Percentiles rank a stretch among this genome's conserved stretches.
phyloP scores from a whole-genome alignment of 2,329 filamentous ascomycete species.

The Penicillium frequentans region DNA sequence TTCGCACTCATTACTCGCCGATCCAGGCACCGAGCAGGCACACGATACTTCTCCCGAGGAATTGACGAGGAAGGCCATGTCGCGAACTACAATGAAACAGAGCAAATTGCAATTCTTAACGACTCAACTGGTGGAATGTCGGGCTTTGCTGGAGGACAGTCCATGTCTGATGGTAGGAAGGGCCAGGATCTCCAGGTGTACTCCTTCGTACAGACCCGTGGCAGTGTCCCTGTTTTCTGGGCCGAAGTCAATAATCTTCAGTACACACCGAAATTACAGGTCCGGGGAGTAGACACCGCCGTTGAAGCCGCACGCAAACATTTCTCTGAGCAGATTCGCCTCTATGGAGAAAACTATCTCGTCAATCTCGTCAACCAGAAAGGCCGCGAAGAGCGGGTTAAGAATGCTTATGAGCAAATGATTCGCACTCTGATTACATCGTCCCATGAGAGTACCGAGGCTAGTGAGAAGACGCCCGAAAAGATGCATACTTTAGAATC shows the following conservation, averaged over 20 bases:
- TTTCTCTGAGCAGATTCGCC: conserved; percentile 86
- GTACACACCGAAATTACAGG: conserved; percentile 87
- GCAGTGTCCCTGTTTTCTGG: conserved; percentile 95
- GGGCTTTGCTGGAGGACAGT: conserved; percentile 75
- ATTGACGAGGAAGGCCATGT: conserved; percentile 91
- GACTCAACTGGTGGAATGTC: conserved; percentile 73
- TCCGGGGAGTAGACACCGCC: conserved; percentile 80
- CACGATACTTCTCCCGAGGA: conserved; percentile 90
- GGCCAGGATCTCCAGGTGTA: conserved; percentile 82
- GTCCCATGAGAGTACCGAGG: conserved; percentile 64
- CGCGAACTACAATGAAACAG: conserved; percentile 99
- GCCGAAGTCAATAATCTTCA: conserved; percentile 90
- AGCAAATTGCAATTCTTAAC: conserved; percentile 88
- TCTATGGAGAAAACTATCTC: conserved; percentile 96
- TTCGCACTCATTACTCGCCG: conserved; percentile 85
- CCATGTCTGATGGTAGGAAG: conserved; percentile 72
- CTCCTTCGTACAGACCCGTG: conserved; percentile 93
- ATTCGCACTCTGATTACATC: conserved; percentile 72
- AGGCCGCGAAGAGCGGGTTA: conserved; percentile 83
- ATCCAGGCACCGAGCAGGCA: conserved; percentile 84
- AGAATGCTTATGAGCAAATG: conserved; percentile 91
- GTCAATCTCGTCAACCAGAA: conserved; percentile 98
- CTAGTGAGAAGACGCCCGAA: conserved; percentile 68
- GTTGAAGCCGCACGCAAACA: conserved; percentile 77
- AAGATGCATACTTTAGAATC: conserved; percentile 79